Evolutionary conservation across 108 stramenopile species (phyloP).

Genomic region (Nannochloropsis oceanica): DNA sequence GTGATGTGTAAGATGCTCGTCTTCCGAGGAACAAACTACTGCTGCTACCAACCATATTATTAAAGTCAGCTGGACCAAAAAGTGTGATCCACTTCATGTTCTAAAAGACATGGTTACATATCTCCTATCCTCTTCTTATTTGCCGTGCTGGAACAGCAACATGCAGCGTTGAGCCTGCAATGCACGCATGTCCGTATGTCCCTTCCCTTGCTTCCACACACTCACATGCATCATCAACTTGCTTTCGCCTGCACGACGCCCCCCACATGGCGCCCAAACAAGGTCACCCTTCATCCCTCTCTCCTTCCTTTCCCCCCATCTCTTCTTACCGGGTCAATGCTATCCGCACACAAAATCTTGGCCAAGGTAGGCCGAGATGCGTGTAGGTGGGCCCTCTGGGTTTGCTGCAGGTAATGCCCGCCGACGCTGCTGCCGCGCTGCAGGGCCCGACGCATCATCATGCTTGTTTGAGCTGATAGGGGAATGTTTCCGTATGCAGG

Average conservation of each 20-base stretch:
- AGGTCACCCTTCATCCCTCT: not conserved
- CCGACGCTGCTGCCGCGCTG: not conserved
- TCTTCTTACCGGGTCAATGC: constrained; percentile 29
- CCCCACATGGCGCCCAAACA: not conserved
- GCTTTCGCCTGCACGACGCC: not conserved
- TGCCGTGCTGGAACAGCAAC: too few species aligned
- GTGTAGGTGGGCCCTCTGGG: not conserved
- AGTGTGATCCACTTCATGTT: not conserved
- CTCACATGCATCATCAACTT: not conserved
- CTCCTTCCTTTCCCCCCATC: not conserved
- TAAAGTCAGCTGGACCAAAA: not conserved
- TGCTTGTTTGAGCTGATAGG: too few species aligned
- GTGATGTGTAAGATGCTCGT: not conserved
- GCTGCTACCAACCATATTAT: not conserved
- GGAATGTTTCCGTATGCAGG: too few species aligned
- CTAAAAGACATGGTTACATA: not conserved
- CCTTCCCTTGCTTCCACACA: too few species aligned
- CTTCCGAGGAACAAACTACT: not conserved
- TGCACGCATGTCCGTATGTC: too few species aligned
- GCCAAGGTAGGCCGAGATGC: not conserved
- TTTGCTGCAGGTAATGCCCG: not conserved
- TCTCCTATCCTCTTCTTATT: too few species aligned
- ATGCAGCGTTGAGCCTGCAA: too few species aligned
- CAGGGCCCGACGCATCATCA: too few species aligned
- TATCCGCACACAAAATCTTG: constrained; percentile 27